Base-by-base conservation (phyloP, 768 basidiomycete species). In the Mycena polygramma region DNA sequence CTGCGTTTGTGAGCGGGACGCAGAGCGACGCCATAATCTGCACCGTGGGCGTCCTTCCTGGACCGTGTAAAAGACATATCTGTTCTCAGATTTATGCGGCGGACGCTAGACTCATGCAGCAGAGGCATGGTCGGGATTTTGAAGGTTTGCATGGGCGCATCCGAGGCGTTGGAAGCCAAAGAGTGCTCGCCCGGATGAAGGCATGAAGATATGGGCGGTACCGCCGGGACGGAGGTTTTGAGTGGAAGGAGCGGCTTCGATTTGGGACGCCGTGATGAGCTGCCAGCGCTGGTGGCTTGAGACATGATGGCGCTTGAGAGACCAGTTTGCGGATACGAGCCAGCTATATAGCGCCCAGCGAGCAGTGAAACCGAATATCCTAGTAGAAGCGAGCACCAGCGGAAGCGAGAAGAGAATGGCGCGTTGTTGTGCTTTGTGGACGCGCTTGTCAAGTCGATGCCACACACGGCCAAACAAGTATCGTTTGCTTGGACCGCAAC, bases 151-250 rank as follows among this genome's bases (percentile, higher is more conserved):
- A 59, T 64, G 20, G 66, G 65, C 19, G 41, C 20, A 1, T 63
- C 61, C 8, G 72, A 52, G 61, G 63, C 60, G 57, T 73, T 73
- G 36, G 69, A 73, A 13, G 72, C 55, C 59, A 73, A 51, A 35
- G 57, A 52, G n/a, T 20, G 43, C 55, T 68, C 59, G 57, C 37
- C 36, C n/a, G 24, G 48, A 36, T 66, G 36, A 53, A 39, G 20
- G 59, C 24, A 63, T 37, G 68, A 45, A 49, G 37, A 4, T 15
- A 62, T n/a, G n/a, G n/a, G n/a, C n/a, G n/a, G n/a, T n/a, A n/a
- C n/a, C n/a, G n/a, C n/a, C n/a, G n/a, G n/a, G n/a, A n/a, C n/a
- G n/a, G n/a, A n/a, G n/a, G n/a, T n/a, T n/a, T n/a, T n/a, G n/a
- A n/a, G 55, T 9, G 39, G 68, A 41, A 73, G 72, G 9, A 73